A percentile compares a stretch with the other conserved stretches of the same genome.
These are phyloP conservation scores for Coemansia sp. DNA, from an alignment of 192 early-diverging fungal genomes.

Conservation along the genomic window DNA sequence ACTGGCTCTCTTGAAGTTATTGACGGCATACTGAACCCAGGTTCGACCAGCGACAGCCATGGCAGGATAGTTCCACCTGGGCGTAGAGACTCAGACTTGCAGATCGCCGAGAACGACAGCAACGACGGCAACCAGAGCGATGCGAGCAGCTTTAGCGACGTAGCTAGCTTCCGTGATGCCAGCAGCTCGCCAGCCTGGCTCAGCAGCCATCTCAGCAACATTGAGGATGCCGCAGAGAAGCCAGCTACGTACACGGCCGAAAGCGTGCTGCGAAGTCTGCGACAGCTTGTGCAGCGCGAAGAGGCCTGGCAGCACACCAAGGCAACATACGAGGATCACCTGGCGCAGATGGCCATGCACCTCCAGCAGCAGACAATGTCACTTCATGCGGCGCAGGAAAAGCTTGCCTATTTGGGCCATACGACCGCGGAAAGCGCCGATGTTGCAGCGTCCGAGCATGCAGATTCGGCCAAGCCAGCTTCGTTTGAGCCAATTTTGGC, in stretches of 20 bases:
- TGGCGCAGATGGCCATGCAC: slow-evolving; percentile 45
- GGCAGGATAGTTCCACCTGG: slow-evolving; percentile 1
- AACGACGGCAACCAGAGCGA: slow-evolving; percentile 19
- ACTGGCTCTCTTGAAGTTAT: slow-evolving; percentile 32
- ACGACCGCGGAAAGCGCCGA: background rate
- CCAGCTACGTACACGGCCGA: slow-evolving; percentile 11
- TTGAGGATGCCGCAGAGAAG: background rate
- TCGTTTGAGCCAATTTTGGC: background rate
- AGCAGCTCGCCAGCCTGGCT: slow-evolving; percentile 48
- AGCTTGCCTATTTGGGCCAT: slow-evolving; percentile 18
- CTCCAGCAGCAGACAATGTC: slow-evolving; percentile 31
- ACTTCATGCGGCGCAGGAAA: slow-evolving; percentile 13
- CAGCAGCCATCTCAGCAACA: background rate
- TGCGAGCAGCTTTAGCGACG: slow-evolving; percentile 36
- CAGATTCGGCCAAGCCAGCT: slow-evolving; percentile 5
- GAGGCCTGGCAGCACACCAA: slow-evolving; percentile 25
- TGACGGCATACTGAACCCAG: slow-evolving; percentile 12
- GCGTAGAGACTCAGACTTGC: background rate
- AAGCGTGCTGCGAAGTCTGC: slow-evolving; percentile 27
- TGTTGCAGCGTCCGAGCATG: slow-evolving; percentile 4
- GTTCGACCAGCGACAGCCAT: background rate
- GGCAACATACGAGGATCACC: slow-evolving; percentile 28
- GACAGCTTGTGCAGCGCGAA: slow-evolving; percentile 42
- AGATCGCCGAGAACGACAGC: slow-evolving; percentile 1
- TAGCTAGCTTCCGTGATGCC: slow-evolving; percentile 44